Conservation (phyloP, 768 basidiomycete species). For the Rubroboletus pulcherrimus region DNA sequence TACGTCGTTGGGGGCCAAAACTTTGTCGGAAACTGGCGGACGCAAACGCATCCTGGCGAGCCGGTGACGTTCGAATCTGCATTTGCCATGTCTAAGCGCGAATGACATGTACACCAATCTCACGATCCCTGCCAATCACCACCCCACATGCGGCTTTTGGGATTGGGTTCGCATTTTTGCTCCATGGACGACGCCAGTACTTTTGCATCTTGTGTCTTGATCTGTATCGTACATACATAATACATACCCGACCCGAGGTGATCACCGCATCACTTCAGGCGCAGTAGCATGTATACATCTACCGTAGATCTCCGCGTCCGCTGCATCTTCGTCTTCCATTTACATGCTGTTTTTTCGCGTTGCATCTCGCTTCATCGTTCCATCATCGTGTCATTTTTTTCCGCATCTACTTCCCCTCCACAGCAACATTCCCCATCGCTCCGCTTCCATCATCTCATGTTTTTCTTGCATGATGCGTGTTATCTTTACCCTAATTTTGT, state of each 20-base stretch:
- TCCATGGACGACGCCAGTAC: conserved; percentile 4
- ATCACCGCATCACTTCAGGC: conserved; percentile 8
- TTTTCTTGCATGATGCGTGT: neutral
- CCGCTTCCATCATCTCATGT: neutral
- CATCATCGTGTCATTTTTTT: neutral
- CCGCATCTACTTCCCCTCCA: neutral
- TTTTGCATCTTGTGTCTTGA: conserved; percentile 7
- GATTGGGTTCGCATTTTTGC: neutral
- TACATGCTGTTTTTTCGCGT: neutral
- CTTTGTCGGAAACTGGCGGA: conserved; percentile 73
- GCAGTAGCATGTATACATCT: conserved; percentile 13
- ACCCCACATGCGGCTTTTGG: neutral
- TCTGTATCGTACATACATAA: conserved; percentile 10
- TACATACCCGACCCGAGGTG: neutral
- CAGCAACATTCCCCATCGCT: neutral
- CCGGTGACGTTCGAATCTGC: conserved; percentile 56
- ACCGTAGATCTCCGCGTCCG: conserved; percentile 16
- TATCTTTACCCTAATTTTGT: neutral
- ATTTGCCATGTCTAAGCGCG: conserved; percentile 55
- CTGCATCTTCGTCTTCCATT: conserved; percentile 9
- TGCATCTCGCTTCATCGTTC: neutral
- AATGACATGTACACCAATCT: conserved; percentile 9
- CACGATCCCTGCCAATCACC: neutral
- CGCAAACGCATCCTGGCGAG: conserved; percentile 32
- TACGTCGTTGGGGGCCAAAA: conserved; percentile 63